Evolutionary conservation across 306 rosid genomes (phyloP).

Genomic region (Cucurbita moschata): DNA sequence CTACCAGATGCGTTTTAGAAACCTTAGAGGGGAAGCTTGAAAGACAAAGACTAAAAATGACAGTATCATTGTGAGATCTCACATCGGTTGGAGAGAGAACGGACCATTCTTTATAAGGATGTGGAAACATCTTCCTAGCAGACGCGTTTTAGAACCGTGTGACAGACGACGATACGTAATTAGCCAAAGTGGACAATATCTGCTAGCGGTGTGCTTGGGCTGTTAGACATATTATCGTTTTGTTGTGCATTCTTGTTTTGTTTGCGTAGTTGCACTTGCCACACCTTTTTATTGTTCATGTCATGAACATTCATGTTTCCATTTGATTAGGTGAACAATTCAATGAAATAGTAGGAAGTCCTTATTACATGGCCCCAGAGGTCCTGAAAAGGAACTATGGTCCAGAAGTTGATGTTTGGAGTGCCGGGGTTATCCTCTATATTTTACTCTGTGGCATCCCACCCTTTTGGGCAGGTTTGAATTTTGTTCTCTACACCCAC

Average conservation of each 20-base stretch:
- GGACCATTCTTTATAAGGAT: too few relatives aligned
- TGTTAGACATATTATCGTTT: not conserved
- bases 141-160: too few relatives aligned
- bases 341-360: conserved; percentile 65
- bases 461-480: conserved; percentile 90
- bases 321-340: conserved; percentile 25
- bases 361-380: conserved; percentile 88
- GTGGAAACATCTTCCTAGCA: too few relatives aligned
- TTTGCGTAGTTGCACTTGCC: not conserved
- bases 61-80: too few relatives aligned
- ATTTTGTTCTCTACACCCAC: not conserved
- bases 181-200: too few relatives aligned
- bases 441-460: conserved; percentile 75
- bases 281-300: not conserved
- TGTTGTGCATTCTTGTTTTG: not conserved
- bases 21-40: too few relatives aligned
- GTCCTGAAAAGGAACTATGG: conserved; percentile 71
- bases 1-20: too few relatives aligned
- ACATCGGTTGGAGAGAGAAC: too few relatives aligned
- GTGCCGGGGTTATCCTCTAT: conserved; percentile 78
- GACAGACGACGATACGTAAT: too few relatives aligned
- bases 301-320: not conserved
- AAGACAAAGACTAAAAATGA: too few relatives aligned
- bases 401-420: conserved; percentile 82
- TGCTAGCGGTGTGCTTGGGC: too few relatives aligned